Conservation (phyloP, 306 rosid species). For the Cucurbita maxima region DNA sequence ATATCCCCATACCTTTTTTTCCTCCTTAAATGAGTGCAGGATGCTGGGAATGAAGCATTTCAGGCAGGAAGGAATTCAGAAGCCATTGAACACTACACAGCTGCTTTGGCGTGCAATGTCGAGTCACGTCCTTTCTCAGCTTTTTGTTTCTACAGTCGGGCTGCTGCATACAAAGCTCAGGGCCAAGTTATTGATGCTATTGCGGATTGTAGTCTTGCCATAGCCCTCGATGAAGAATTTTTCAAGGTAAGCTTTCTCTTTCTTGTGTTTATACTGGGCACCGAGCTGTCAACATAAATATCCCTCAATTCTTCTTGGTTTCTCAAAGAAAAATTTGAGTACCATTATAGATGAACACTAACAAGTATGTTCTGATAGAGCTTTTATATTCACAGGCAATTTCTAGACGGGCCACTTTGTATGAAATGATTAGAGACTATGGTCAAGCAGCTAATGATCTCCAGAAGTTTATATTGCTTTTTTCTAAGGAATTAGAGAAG, state of each 20-base stretch:
- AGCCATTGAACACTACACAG: slow-evolving; percentile 74
- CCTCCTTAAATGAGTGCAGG: slow-evolving; percentile 22
- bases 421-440: slow-evolving; percentile 82
- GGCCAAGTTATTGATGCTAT: slow-evolving; percentile 87
- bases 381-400: slow-evolving; percentile 51
- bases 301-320: not conserved
- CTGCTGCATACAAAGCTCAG: slow-evolving; percentile 81
- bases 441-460: slow-evolving; percentile 76
- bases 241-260: slow-evolving; percentile 37
- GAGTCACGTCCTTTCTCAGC: slow-evolving; percentile 86
- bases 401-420: slow-evolving; percentile 71
- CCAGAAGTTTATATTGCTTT: slow-evolving; percentile 51
- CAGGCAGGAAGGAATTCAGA: slow-evolving; percentile 65
- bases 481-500: slow-evolving; percentile 37
- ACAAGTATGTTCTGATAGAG: not conserved
- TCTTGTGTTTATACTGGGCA: slow-evolving; percentile 4
- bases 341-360: not conserved
- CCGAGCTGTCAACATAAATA: not conserved
- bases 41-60: slow-evolving; percentile 95
- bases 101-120: slow-evolving; percentile 66
- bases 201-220: slow-evolving; percentile 89
- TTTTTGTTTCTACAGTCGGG: slow-evolving; percentile 92
- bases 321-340: not conserved
- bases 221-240: slow-evolving; percentile 88
- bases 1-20: not conserved